These are phyloP conservation scores for Malania oleifera DNA, from an alignment of 164 flowering plant species.

Conservation along the genomic window DNA sequence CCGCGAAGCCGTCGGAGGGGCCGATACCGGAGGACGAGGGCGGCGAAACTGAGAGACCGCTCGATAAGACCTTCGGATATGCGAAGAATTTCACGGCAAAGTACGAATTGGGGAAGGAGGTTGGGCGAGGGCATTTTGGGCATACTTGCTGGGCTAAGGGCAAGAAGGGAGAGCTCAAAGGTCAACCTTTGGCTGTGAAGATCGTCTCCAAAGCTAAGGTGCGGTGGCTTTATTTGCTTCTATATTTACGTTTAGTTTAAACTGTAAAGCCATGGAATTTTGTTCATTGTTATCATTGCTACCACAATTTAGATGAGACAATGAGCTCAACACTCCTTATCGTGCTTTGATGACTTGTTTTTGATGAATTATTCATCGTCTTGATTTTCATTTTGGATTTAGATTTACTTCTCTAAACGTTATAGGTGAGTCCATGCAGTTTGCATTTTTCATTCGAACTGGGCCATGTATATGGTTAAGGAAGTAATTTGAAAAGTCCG, in stretches of 20 bases:
- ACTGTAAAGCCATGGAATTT: no score
- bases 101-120: conserved; percentile 65
- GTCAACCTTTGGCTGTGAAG: conserved; percentile 58
- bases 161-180: conserved; percentile 59
- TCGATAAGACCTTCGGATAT: conserved; percentile 66
- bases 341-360: no score
- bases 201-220: conserved; percentile 73
- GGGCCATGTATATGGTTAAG: no score
- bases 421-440: no score
- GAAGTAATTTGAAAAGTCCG: no score
- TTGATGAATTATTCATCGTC: no score
- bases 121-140: conserved; percentile 78
- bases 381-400: no score
- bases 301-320: no score
- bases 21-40: conserved; percentile 29
- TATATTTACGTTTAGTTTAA: neutral
- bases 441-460: no score
- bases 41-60: conserved; percentile 21
- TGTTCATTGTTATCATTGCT: no score
- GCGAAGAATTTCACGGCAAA: conserved; percentile 39
- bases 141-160: conserved; percentile 65
- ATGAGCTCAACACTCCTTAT: no score
- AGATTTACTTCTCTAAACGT: no score
- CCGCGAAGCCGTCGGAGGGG: conserved; percentile 25
- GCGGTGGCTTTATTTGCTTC: conserved; percentile 19